Evolutionary conservation across 805 yeast genomes (phyloP).

Genomic region (Monosporozyma aerobia): DNA sequence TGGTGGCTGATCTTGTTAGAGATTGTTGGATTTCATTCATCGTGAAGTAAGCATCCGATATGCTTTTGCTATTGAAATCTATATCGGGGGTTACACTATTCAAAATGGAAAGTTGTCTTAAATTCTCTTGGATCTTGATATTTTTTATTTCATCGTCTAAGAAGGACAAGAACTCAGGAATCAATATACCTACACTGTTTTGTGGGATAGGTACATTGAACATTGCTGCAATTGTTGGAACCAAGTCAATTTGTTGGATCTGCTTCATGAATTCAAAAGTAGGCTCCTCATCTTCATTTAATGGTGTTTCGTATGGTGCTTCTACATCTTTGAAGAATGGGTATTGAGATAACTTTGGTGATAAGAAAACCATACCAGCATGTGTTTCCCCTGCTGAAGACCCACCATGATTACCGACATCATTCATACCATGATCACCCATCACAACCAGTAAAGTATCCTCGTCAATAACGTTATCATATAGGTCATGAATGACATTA

Average conservation of each 20-base stretch:
- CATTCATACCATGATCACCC: slow-evolving; percentile 98
- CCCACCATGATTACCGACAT: slow-evolving; percentile 94
- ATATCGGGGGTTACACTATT: background rate
- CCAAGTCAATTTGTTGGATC: slow-evolving; percentile 84
- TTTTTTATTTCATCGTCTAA: slow-evolving; percentile 35
- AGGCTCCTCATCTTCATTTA: slow-evolving; percentile 33
- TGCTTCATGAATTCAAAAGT: slow-evolving; percentile 46
- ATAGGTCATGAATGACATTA: slow-evolving; percentile 44
- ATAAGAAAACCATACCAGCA: slow-evolving; percentile 64
- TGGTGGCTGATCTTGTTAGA: slow-evolving; percentile 56
- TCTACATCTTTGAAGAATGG: slow-evolving; percentile 12
- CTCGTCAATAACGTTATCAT: slow-evolving; percentile 34
- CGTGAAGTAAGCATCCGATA: slow-evolving; percentile 26
- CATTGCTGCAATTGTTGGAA: slow-evolving; percentile 76
- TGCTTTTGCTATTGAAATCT: background rate
- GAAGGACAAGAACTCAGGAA: slow-evolving; percentile 46
- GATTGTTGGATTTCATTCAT: slow-evolving; percentile 41
- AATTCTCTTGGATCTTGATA: slow-evolving; percentile 38
- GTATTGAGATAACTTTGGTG: slow-evolving; percentile 43
- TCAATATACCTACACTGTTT: slow-evolving; percentile 73
- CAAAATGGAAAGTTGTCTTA: slow-evolving; percentile 34
- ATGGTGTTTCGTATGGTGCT: slow-evolving; percentile 9
- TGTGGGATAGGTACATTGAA: slow-evolving; percentile 86
- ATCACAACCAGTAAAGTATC: slow-evolving; percentile 62
- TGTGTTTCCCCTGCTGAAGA: slow-evolving; percentile 88